Evolutionary conservation across 2,329 filamentous ascomycete species (phyloP), one percentile per base, ranked within the genome.

Genomic region (Diplocarpon mali): DNA sequence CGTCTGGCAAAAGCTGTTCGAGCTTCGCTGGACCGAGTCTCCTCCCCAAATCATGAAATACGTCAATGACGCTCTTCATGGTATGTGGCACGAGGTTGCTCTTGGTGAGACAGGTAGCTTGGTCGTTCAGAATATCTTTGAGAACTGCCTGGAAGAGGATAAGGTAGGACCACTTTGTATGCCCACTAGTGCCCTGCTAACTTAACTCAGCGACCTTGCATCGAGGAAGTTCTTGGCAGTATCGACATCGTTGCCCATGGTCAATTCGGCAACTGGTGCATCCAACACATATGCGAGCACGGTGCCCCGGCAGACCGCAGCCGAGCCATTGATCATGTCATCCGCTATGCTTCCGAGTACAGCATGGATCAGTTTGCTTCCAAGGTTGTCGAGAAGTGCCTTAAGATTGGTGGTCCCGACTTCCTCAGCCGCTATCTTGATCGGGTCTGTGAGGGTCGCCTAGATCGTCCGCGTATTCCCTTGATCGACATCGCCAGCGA

Each of bases 231-330:
- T 32, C 77, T 98, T 45, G 78, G 77, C 49, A 95, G 92, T 62
- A 95, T 98, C 57, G 88, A 98, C 66, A 85, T 95, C 50, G 88
- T 98, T 59, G 85, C 92, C 47, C 90, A 95, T 63, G 92, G 92
- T 20, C 92, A 98, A 63, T 98, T 98, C 62, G 92, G 92, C 45
- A 98, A 98, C 64, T 98, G 92, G 92, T 98, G 92, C 69, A 96
- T 98, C 59, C 92, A 98, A 67, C 92, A 98, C 66, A 88, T 98
- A 57, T 98, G 92, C 66, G 92, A 98, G 65, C 92, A 98, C 62
- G 90, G 93, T 40, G 83, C 83, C 46, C 84, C 89, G 28, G 80
- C 83, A 34, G 93, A 98, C 65, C 89, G 90, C 57, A 90, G 83
- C 65, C 83, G 89, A 55, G 92, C 93, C 36, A 83, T 95, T 59